Base-by-base conservation (phyloP, 768 basidiomycete species). In the Russula sp. region DNA sequence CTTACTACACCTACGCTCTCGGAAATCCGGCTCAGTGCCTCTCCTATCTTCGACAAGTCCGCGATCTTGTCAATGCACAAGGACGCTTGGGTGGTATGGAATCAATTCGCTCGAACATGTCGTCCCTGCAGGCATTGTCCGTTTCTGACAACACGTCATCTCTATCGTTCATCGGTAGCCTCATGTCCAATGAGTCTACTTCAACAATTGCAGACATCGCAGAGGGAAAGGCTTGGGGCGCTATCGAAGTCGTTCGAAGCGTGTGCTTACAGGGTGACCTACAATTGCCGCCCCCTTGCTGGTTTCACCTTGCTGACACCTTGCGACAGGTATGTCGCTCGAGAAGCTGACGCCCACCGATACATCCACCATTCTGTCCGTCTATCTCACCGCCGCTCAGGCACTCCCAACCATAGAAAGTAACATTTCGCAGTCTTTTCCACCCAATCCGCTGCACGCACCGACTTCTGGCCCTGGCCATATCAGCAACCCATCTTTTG, bases 1-100 rank as follows among this genome's bases (percentile, higher is more conserved):
- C 90, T 2, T 92, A 91, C 73, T 88, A 89, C 69, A 84, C 86
- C 4, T 92, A 90, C 73, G 90, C 92, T 0, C 73, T 92, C 7
- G 84, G 86, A 32, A 78, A 81, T 31, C 86, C 86, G 18, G 73
- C 77, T 2, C 81, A 84, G 60, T 92, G 89, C 62, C 75, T 95
- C 14, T 68, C 75, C 3, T 77, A 87, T 67, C 77, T 91, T 3
- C 70, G 72, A 22, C 77, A 80, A 67, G 80, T 89, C 6, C 79
- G 82, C 10, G 78, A 83, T 55, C 73, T 88, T 32, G 63, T 78
- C 13, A 81, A 85, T 66, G 74, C 81, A n/a, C 79, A 80, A 65
- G 77, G 75, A 55, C 83, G 84, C 64, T 77, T 84, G 27, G 82
- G 83, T 11, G 68, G 71, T 14, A 71, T 77, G 22, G 77, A 74